Evolutionary conservation across 2,329 filamentous ascomycete genomes (phyloP), one percentile per base, ranked within the genome.

Genomic region (Trichoderma polysporum): DNA sequence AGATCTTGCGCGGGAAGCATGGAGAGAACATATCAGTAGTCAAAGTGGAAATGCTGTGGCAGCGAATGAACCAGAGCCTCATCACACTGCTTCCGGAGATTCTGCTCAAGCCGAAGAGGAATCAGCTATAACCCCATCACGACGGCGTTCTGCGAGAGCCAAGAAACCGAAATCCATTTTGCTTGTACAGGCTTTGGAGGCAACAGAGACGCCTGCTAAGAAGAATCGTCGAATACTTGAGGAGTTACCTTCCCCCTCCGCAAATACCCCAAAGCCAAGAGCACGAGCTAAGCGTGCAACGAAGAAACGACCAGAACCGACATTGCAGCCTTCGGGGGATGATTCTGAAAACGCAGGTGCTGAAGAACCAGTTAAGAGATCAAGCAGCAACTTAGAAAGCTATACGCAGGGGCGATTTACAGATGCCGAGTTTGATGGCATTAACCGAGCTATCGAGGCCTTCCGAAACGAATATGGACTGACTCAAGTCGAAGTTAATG

Each of bases 121-220:
- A 19, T 39, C 68, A 7, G 60, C 47, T 19, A 27, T 63, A n/a
- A 68, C 64, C 53, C 67, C 69, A 27, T 75, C 74, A 68, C 74
- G 70, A 68, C 66, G 73, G 45, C 75, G 77, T 29, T 75, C 80
- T 37, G 78, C 78, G 35, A 74, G 78, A 64, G 76, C 78, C 50
- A 84, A 82, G 75, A 85, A 82, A 74, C 77, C 80, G 56, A 85
- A 85, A 71, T 80, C 81, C 10, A 82, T 81, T 19, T 83, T 78
- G 65, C 82, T 81, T 69, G 76, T 79, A 49, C 74, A 78, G 62
- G 73, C 75, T 1, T 68, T 73, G 10, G 61, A 35, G 15, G 69
- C 70, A 5, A 70, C 69, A 0, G 72, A 71, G 6, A 49, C 66
- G 22, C 68, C 72, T 29, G 67, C 73, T 5, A 72, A 68, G 22